Base-by-base conservation (phyloP, 2,329 filamentous ascomycete species). In the Sporothrix schenckii region DNA sequence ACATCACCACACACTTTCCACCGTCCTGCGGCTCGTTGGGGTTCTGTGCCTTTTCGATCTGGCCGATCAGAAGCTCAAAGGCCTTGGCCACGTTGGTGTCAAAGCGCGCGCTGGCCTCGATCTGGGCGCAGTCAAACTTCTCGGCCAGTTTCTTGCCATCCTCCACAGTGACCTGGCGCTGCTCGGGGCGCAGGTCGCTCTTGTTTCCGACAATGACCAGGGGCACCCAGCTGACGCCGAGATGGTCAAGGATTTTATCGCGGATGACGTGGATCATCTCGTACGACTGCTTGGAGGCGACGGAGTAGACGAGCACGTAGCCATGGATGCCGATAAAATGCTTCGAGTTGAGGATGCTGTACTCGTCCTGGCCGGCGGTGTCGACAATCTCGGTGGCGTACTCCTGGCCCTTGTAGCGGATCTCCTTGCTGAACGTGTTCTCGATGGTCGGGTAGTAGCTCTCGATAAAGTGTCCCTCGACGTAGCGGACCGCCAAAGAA, bases 391-490 rank as follows among this genome's bases (percentile, higher is more conserved):
- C 95, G 14, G 94, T 97, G 67, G 92, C 89, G 81, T 90, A 99
- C 75, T 98, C 95, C 80, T 97, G 93, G 66, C 92, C 91, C 81
- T 95, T 97, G 81, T 92, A 91, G 76, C 92, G 91, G 80, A 99
- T 97, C 75, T 93, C 90, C 80, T 97, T 97, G 84, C 91, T 96
- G 80, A 99, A 99, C 2, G 94, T 98, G 81, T 98, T 99, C 81
- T 99, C 95, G 77, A 99, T 98, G 53, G 95, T 99, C 49, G 95
- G 95, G 80, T 99, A 99, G 83, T 99, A 99, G 81, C 92, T 96
- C 81, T 99, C 95, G 78, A 99, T 94, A 79, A 99, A 99, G 82
- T 97, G 94, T 73, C 93, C 93, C 80, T 99, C 95, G 78, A 97
- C 94, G 78, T 95, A 98, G 79, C 94, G 94, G 63, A 98, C 95